Conservation (phyloP, 306 rosid species). For the Casuarina glauca region DNA sequence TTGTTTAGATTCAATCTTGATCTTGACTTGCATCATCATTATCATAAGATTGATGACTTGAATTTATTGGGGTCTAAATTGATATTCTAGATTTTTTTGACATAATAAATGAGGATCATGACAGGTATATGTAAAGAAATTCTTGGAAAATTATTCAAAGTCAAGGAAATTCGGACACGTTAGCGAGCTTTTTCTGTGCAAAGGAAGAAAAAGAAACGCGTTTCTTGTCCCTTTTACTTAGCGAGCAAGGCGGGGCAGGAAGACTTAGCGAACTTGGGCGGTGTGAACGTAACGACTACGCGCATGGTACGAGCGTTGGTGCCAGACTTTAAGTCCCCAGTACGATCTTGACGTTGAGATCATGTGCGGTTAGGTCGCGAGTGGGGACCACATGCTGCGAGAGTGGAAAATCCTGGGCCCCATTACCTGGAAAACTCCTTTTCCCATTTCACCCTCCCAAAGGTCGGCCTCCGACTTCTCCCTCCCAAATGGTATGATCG, state of each 20-base stretch:
- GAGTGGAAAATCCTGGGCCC: slow-evolving; percentile 10
- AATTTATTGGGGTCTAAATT: too few relatives aligned
- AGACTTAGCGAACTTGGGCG: slow-evolving; percentile 20
- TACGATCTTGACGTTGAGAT: slow-evolving; percentile 38
- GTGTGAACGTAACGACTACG: slow-evolving; percentile 63
- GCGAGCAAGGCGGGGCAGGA: background rate
- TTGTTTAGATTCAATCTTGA: too few relatives aligned
- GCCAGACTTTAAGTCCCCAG: slow-evolving; percentile 13
- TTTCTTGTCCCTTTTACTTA: background rate
- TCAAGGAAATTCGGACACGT: too few relatives aligned
- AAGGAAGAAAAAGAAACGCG: background rate
- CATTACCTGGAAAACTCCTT: background rate
- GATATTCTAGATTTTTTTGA: too few relatives aligned
- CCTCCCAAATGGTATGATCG: background rate
- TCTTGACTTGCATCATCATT: too few relatives aligned
- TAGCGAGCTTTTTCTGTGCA: too few relatives aligned
- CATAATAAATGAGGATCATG: too few relatives aligned
- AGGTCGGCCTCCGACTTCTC: too few relatives aligned
- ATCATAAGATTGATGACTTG: too few relatives aligned
- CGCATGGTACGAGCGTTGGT: slow-evolving; percentile 49
- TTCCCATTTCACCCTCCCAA: background rate
- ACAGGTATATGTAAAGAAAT: too few relatives aligned
- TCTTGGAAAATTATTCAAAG: too few relatives aligned
- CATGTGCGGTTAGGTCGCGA: slow-evolving; percentile 53
- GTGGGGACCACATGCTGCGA: slow-evolving; percentile 49